Percentiles rank a stretch among this genome's conserved stretches.
Conservation (phyloP, 805 yeast species). For the Saccharomycopsis capsularis region DNA sequence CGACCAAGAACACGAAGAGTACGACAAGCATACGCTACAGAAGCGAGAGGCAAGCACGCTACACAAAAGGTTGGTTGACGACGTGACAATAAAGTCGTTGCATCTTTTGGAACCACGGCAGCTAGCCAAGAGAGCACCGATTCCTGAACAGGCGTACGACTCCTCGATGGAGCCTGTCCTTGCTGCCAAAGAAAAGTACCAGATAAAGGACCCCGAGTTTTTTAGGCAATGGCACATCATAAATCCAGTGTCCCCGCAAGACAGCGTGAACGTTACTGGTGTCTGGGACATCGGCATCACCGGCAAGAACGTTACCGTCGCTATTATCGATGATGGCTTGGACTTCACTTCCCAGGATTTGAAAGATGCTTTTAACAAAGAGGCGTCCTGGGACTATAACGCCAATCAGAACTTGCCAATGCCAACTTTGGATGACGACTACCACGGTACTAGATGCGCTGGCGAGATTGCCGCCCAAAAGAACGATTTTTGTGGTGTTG, state of each 20-base stretch:
- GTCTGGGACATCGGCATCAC: slow-evolving; percentile 79
- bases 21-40: slow-evolving; percentile 11
- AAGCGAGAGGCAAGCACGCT: slow-evolving; percentile 14
- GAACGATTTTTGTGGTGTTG: slow-evolving; percentile 85
- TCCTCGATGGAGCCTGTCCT: slow-evolving; percentile 43
- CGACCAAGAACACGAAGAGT: slow-evolving; percentile 18
- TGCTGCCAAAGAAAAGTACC: slow-evolving; percentile 44
- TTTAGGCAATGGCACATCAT: slow-evolving; percentile 86
- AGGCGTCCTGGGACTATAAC: slow-evolving; percentile 94
- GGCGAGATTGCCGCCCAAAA: slow-evolving; percentile 92
- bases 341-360: slow-evolving; percentile 78
- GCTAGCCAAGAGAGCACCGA: slow-evolving; percentile 53
- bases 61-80: slow-evolving; percentile 22
- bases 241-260: slow-evolving; percentile 64
- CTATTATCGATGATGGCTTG: slow-evolving; percentile 90
- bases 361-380: slow-evolving; percentile 54
- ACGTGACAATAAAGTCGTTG: slow-evolving; percentile 37
- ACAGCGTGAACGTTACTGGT: slow-evolving; percentile 81
- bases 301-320: slow-evolving; percentile 77
- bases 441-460: slow-evolving; percentile 96
- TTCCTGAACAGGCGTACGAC: slow-evolving; percentile 30
- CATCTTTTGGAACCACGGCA: slow-evolving; percentile 48
- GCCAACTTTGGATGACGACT: slow-evolving; percentile 75
- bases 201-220: slow-evolving; percentile 80
- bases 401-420: slow-evolving; percentile 66